These are phyloP conservation scores for Gossypium trilobum DNA, from an alignment of 441 rosid species.

Conservation along the genomic window DNA sequence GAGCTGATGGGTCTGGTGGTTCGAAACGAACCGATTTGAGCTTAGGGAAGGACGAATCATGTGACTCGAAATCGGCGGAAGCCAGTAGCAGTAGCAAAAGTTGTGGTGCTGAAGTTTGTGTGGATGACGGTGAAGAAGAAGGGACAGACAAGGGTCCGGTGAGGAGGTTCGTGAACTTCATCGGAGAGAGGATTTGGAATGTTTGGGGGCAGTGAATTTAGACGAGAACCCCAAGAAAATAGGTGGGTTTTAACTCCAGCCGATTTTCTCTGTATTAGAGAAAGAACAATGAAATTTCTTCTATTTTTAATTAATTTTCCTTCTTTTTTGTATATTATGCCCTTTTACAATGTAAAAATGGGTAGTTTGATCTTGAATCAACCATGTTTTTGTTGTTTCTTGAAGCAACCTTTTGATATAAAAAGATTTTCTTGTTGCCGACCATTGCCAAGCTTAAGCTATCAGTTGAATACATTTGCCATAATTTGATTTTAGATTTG, in stretches of 20 bases:
- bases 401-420: background rate
- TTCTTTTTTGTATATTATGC: constrained; percentile 11
- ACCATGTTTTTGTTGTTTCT: constrained; percentile 8
- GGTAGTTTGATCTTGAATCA: constrained; percentile 13
- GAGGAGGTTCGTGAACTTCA: constrained; percentile 42
- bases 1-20: constrained; percentile 9
- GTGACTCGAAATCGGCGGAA: constrained; percentile 14
- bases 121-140: constrained; percentile 22
- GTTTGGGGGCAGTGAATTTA: constrained; percentile 40
- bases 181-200: constrained; percentile 64
- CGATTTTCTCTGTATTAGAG: background rate
- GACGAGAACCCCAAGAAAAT: background rate
- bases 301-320: background rate
- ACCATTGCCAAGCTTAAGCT: background rate
- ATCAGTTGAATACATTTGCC: background rate
- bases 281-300: background rate
- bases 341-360: constrained; percentile 25
- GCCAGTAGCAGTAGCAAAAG: constrained; percentile 10
- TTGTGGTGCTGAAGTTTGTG: constrained; percentile 10
- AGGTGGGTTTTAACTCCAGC: constrained; percentile 8
- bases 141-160: constrained; percentile 36
- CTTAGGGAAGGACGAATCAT: constrained; percentile 18
- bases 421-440: background rate
- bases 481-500: background rate
- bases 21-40: constrained; percentile 19